Evolutionary conservation across 192 early-diverging fungal genomes (phyloP).

Genomic region (Coemansia sp.): DNA sequence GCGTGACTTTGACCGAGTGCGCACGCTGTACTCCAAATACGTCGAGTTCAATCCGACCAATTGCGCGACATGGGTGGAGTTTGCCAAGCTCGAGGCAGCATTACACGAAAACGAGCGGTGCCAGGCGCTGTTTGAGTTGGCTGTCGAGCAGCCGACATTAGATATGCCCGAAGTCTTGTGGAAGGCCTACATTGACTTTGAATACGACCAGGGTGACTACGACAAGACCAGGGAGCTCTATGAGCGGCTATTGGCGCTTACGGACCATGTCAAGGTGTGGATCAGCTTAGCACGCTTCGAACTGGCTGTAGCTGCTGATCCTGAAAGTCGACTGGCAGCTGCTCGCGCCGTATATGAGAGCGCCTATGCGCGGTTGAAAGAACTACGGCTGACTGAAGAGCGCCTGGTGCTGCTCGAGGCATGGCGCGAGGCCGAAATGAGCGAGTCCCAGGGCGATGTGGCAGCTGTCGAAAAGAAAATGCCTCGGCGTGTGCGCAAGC

Average conservation of each 20-base stretch:
- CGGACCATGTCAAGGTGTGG: conserved; percentile 97
- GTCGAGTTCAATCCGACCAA: conserved; percentile 85
- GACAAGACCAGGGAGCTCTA: conserved; percentile 79
- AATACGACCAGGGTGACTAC: conserved; percentile 81
- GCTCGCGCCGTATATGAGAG: conserved; percentile 78
- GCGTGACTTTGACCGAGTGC: conserved; percentile 92
- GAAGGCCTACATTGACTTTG: conserved; percentile 98
- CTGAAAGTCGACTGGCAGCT: conserved; percentile 24
- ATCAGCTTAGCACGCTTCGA: conserved; percentile 95
- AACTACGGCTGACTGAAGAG: conserved; percentile 79
- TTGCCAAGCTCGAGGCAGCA: conserved; percentile 83
- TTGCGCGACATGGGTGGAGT: conserved; percentile 96
- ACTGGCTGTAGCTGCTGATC: conserved; percentile 51
- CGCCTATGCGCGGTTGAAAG: conserved; percentile 71
- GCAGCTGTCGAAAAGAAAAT: conserved; percentile 71
- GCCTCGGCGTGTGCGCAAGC: conserved; percentile 91
- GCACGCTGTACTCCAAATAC: conserved; percentile 88
- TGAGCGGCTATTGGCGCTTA: conserved; percentile 78
- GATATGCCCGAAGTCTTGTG: conserved; percentile 99
- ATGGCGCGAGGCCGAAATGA: conserved; percentile 84
- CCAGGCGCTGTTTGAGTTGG: conserved; percentile 89
- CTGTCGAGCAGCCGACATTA: conserved; percentile 81
- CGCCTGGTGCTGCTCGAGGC: conserved; percentile 73
- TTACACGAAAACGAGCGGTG: conserved; percentile 85
- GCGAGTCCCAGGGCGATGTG: conserved; percentile 60